Evolutionary conservation across 345 rosid species (phyloP).

Genomic region (Nephelium lappaceum): DNA sequence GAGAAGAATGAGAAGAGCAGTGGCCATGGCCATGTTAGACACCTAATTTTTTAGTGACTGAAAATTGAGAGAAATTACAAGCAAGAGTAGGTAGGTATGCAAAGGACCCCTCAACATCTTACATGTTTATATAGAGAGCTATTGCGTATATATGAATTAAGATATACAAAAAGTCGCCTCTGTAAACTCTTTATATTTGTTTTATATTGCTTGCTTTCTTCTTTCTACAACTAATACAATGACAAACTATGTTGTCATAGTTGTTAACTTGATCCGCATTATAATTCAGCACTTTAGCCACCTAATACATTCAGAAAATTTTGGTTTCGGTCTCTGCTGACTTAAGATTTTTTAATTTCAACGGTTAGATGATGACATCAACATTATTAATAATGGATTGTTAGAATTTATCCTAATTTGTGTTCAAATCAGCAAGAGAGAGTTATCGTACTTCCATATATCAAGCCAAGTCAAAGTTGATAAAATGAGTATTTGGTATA

Average conservation of each 20-base stretch:
- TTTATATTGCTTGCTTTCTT: background rate
- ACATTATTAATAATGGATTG: background rate
- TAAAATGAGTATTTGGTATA: too few species aligned
- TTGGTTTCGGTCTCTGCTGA: background rate
- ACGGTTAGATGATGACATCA: background rate
- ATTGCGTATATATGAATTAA: background rate
- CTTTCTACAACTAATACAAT: background rate
- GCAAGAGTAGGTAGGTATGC: constrained; percentile 12
- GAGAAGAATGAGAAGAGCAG: constrained; percentile 34
- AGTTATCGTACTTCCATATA: too few species aligned
- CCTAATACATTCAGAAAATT: constrained; percentile 19
- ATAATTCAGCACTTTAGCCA: background rate
- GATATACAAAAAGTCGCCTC: background rate
- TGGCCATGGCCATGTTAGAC: constrained; percentile 23
- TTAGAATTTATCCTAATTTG: background rate
- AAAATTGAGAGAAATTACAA: background rate
- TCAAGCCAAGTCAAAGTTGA: too few species aligned
- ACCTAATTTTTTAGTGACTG: background rate
- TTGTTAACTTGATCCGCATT: background rate
- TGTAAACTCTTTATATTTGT: background rate
- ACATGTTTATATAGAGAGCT: constrained; percentile 22
- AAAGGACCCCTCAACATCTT: background rate
- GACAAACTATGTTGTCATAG: background rate
- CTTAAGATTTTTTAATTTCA: background rate
- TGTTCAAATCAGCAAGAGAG: too few species aligned